These are phyloP conservation scores for Lunasporangiospora selenospora DNA, from an alignment of 192 early-diverging fungal species.

Conservation along the genomic window DNA sequence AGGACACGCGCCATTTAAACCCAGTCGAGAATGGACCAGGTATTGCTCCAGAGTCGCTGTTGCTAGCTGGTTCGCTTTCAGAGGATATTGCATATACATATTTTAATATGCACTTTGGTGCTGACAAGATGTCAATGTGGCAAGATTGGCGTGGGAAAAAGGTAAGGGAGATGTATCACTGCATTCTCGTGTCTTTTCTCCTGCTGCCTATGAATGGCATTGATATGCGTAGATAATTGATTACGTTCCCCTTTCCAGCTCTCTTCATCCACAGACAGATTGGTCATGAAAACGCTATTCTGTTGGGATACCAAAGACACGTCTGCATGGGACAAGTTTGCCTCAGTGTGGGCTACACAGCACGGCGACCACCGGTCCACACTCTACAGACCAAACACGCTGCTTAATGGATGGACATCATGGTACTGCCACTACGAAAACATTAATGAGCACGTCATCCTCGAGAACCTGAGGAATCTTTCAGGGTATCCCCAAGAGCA, in stretches of 20 bases:
- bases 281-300: constrained; percentile 41
- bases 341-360: constrained; percentile 9
- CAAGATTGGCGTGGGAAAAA: constrained; percentile 54
- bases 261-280: constrained; percentile 19
- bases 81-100: constrained; percentile 57
- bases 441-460: constrained; percentile 50
- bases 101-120: constrained; percentile 51
- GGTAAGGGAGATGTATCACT: too few species aligned
- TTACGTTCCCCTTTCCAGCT: constrained; percentile 1
- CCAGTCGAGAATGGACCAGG: not conserved
- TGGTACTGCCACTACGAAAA: constrained; percentile 62
- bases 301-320: constrained; percentile 27
- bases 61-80: constrained; percentile 50
- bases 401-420: constrained; percentile 57
- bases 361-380: constrained; percentile 24
- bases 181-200: too few species aligned
- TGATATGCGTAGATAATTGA: not conserved
- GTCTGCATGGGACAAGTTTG: constrained; percentile 12
- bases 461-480: constrained; percentile 39
- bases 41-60: constrained; percentile 12
- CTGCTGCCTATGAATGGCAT: too few species aligned
- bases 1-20: not conserved
- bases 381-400: constrained; percentile 9
- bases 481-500: constrained; percentile 12
- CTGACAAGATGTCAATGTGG: constrained; percentile 39